Evolutionary conservation across 2,329 filamentous ascomycete genomes (phyloP).

Genomic region (Aureobasidium sp.): DNA sequence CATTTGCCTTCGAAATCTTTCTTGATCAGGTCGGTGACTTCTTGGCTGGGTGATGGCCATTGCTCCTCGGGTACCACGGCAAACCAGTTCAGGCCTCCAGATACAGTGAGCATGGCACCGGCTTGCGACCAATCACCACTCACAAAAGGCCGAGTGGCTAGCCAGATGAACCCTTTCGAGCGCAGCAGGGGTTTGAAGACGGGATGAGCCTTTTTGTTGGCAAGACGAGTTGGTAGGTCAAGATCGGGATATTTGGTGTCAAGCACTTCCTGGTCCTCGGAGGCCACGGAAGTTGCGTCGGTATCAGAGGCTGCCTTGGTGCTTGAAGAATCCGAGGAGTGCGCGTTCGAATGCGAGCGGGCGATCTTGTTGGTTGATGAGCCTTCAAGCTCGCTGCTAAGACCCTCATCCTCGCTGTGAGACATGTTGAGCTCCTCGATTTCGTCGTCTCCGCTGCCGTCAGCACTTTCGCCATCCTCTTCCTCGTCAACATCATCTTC

Average conservation of each 20-base stretch:
- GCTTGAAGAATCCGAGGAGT: neutral
- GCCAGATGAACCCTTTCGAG: conserved; percentile 56
- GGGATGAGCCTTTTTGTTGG: conserved; percentile 49
- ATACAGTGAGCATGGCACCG: conserved; percentile 56
- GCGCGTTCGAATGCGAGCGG: conserved; percentile 21
- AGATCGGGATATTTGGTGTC: conserved; percentile 19
- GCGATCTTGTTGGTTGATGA: neutral
- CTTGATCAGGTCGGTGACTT: conserved; percentile 42
- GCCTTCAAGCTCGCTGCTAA: conserved; percentile 23
- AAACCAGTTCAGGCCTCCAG: conserved; percentile 53
- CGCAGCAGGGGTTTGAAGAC: conserved; percentile 52
- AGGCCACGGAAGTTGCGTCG: conserved; percentile 6
- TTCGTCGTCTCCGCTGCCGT: conserved; percentile 22
- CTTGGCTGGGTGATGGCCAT: conserved; percentile 43
- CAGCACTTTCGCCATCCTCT: conserved; percentile 23
- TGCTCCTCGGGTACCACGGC: conserved; percentile 49
- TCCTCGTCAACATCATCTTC: conserved; percentile 27
- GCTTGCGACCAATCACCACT: conserved; percentile 58
- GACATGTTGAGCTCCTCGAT: conserved; percentile 13
- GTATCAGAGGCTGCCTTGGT: neutral
- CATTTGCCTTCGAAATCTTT: conserved; percentile 49
- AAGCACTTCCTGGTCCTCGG: neutral
- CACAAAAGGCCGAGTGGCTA: conserved; percentile 51
- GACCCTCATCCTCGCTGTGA: neutral
- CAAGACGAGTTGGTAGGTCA: conserved; percentile 38